Evolutionary conservation across 805 yeast species (phyloP), one percentile per base, ranked within the genome.

Genomic region (Tetrapisispora arboricola): DNA sequence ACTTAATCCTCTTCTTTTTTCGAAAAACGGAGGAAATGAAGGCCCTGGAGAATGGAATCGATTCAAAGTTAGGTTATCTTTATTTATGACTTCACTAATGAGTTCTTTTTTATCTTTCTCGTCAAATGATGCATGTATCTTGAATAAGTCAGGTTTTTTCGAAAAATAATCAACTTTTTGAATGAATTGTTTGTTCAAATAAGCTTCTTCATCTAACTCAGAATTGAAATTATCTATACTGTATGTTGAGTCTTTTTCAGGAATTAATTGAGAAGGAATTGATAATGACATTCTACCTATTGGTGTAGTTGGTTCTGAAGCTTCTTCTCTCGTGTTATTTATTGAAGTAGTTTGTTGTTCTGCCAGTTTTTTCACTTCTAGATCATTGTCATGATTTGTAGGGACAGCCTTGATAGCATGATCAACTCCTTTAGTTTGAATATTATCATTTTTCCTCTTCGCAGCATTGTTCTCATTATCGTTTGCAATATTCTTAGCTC

Each of bases 1-100:
- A 32, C 49, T 50, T 16, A 54, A 43, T 3, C 51, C 45, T 35
- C 50, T 49, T 31, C 44, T 44, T 6, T 27, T 26, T 24, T 38
- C 40, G 8, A 31, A 20, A 18, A 29, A 38, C n/a, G 40, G 24
- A 12, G 24, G 27, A 5, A 38, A 17, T 4, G 7, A 24, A 11
- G 35, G 25, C 3, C 15, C 27, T 24, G 35, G 20, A 13, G 27
- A 26, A 28, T 25, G 29, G 13, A 18, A 5, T 32, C 25, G 21
- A n/a, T 29, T 29, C 6, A 18, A 3, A 16, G n/a, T 22, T 8
- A 37, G 17, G 10, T 22, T 30, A 15, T 22, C 28, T n/a, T 12
- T 16, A 4, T 29, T 16, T 7, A 27, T 24, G 5, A 17, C 35
- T 10, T 30, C 29, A 12, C 12, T 17, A 2, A n/a, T 7, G 3